Conservation (phyloP, 2,329 filamentous ascomycete genomes). For the Neocatenulostroma microsporum region DNA sequence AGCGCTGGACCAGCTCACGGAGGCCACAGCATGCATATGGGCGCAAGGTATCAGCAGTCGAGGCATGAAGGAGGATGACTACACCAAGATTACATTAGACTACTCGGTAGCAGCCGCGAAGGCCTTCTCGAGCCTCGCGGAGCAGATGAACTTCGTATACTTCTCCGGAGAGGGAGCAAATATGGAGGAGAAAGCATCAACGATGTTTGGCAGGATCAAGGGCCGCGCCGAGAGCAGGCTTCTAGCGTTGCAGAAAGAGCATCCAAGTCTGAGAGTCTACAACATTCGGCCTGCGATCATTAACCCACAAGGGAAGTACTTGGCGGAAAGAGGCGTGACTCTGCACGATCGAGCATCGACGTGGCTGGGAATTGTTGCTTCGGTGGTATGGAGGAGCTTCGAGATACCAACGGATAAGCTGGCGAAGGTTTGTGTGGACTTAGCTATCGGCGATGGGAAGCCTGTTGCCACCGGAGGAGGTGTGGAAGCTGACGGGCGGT, state of each 20-base stretch:
- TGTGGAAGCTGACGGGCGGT: conserved; percentile 33
- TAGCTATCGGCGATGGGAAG: conserved; percentile 43
- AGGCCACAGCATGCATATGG: conserved; percentile 65
- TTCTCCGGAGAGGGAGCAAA: conserved; percentile 60
- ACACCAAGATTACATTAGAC: conserved; percentile 59
- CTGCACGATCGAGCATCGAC: conserved; percentile 13
- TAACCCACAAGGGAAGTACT: conserved; percentile 36
- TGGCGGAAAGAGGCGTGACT: conserved; percentile 12
- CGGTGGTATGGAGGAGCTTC: conserved; percentile 25
- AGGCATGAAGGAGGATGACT: conserved; percentile 32
- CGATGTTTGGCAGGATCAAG: conserved; percentile 58
- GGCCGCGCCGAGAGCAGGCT: conserved; percentile 57
- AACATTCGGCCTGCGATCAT: conserved; percentile 54
- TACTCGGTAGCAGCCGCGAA: conserved; percentile 57
- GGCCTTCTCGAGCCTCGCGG: conserved; percentile 48
- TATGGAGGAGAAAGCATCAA: conserved; percentile 47
- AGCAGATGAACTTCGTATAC: conserved; percentile 62
- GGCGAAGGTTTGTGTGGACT: conserved; percentile 40
- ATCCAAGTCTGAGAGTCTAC: conserved; percentile 46
- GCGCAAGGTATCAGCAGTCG: conserved; percentile 54
- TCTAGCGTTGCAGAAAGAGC: conserved; percentile 42
- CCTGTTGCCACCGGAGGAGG: conserved; percentile 30
- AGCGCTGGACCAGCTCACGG: conserved; percentile 53
- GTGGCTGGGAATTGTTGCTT: conserved; percentile 15
- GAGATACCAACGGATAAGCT: conserved; percentile 42